Conservation (phyloP, 2,329 filamentous ascomycete species). For the Ceratocystis cubensis region DNA sequence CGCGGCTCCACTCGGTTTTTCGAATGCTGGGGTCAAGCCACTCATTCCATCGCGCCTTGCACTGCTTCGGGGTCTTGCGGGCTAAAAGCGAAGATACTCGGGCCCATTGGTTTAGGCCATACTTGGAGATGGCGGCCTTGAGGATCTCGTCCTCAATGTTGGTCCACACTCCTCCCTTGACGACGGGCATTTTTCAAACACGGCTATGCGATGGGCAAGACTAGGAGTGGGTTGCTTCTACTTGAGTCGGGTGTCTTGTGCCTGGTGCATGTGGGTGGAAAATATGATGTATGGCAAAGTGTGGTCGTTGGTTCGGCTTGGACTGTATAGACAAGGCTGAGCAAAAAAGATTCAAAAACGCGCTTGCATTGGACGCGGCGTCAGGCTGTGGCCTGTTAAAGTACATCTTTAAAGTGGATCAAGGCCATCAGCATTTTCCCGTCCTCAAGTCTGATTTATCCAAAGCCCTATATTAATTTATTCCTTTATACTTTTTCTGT, state of each 20-base stretch:
- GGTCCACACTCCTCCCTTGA: slow-evolving; percentile 64
- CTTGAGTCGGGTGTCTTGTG: background rate
- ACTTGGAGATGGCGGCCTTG: slow-evolving; percentile 88
- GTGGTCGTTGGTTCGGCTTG: background rate
- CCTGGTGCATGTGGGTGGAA: background rate
- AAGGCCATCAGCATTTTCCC: background rate
- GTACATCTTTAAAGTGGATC: slow-evolving; percentile 17
- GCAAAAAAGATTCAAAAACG: slow-evolving; percentile 12
- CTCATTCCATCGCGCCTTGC: slow-evolving; percentile 96
- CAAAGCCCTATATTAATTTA: background rate
- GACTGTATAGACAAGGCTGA: slow-evolving; percentile 8
- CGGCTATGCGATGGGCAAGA: too few relatives aligned
- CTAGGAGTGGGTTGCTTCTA: background rate
- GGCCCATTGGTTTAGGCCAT: slow-evolving; percentile 95
- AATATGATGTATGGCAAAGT: background rate
- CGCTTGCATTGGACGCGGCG: slow-evolving; percentile 1
- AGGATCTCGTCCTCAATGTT: slow-evolving; percentile 90
- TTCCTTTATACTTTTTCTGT: background rate
- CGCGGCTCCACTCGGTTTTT: slow-evolving; percentile 97
- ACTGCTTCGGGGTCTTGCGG: slow-evolving; percentile 96
- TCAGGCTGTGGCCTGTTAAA: slow-evolving; percentile 8
- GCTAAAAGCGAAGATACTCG: slow-evolving; percentile 93
- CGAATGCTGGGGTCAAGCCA: slow-evolving; percentile 97
- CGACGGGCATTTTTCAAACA: slow-evolving; percentile 46
- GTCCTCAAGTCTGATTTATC: background rate